These are phyloP conservation scores for Hordeum marinum DNA, from an alignment of 176 grass and related monocot species.

Conservation along the genomic window DNA sequence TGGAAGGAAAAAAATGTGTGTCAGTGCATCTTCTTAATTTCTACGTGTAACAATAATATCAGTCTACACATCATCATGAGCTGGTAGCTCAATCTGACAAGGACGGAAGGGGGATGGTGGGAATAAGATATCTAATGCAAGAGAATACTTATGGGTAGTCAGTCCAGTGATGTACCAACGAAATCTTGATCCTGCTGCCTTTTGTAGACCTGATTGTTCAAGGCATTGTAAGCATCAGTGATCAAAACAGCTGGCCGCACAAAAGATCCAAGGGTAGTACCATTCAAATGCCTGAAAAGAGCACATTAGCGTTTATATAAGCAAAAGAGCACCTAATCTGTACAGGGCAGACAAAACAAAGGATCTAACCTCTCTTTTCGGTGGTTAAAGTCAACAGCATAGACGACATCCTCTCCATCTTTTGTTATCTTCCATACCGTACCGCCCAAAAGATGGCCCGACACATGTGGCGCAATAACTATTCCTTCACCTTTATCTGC, in stretches of 20 bases:
- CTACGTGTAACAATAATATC: neutral
- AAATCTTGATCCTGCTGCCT: conserved; percentile 89
- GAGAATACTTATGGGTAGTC: conserved; percentile 1
- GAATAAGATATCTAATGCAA: neutral
- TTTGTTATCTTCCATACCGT: conserved; percentile 98
- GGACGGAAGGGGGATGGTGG: neutral
- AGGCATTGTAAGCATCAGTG: conserved; percentile 90
- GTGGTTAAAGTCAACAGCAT: conserved; percentile 96
- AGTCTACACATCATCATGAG: neutral
- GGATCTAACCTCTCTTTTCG: conserved; percentile 64
- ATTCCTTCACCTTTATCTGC: conserved; percentile 96
- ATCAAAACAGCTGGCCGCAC: conserved; percentile 95
- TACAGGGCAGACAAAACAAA: neutral
- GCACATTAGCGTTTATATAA: conserved; percentile 9
- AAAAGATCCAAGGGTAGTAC: conserved; percentile 80
- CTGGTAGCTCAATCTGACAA: neutral
- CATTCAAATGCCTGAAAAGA: conserved; percentile 88
- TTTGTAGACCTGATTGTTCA: conserved; percentile 93
- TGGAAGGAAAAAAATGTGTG: neutral
- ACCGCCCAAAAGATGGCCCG: conserved; percentile 91
- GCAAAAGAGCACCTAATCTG: neutral
- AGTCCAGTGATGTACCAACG: conserved; percentile 45
- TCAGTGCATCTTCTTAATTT: neutral
- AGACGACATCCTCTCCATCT: conserved; percentile 89
- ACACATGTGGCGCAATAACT: conserved; percentile 89